Evolutionary conservation across 129 eudicot genomes (phyloP).

Genomic region (Ambrosia artemisiifolia): DNA sequence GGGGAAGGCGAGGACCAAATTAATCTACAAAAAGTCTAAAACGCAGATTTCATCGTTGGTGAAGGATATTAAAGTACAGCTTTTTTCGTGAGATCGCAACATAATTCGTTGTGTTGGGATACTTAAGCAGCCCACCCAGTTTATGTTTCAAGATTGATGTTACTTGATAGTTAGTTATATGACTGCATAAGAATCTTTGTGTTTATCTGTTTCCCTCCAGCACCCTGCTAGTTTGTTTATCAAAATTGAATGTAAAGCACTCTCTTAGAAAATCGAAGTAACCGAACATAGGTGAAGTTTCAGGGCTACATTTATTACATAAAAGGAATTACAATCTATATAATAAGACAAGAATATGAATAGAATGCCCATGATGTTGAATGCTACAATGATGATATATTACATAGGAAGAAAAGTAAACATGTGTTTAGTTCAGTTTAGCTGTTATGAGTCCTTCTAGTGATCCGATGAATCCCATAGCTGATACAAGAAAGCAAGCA

Average conservation of each 20-base stretch:
- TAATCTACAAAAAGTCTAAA: no score
- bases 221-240: no score
- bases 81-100: no score
- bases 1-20: no score
- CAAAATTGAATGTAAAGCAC: neutral
- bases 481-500: conserved; percentile 41
- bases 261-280: neutral
- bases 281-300: neutral
- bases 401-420: neutral
- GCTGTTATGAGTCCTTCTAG: conserved; percentile 45
- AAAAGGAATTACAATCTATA: neutral
- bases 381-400: conserved; percentile 15
- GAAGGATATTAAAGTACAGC: no score
- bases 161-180: no score
- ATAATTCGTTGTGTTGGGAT: no score
- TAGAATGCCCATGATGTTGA: conserved; percentile 1
- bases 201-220: no score
- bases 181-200: no score
- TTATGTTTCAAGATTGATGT: no score
- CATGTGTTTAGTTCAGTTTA: conserved; percentile 32
- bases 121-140: no score
- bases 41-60: no score
- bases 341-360: neutral
- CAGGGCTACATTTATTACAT: neutral
- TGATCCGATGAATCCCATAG: conserved; percentile 57